Evolutionary conservation across 2,329 filamentous ascomycete species (phyloP).

Genomic region (Nectriaceae sp.): DNA sequence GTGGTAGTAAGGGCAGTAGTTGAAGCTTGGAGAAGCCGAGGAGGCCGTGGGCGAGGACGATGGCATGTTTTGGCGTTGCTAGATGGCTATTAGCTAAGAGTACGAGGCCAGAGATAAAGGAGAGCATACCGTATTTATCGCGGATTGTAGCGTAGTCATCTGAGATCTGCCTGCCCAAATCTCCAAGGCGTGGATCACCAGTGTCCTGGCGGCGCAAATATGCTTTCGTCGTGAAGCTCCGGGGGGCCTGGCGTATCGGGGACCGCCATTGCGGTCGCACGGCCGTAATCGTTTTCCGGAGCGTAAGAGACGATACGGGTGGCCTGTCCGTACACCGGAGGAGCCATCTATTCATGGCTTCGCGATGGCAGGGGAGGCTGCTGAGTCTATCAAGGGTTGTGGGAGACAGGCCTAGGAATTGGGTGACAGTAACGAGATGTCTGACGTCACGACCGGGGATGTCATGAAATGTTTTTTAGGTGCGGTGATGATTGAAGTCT

Average conservation of each 20-base stretch:
- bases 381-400: neutral
- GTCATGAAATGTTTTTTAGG: too few relatives aligned
- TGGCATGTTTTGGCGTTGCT: conserved; percentile 61
- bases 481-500: too few relatives aligned
- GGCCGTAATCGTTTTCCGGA: neutral
- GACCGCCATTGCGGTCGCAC: conserved; percentile 6
- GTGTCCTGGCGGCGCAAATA: conserved; percentile 12
- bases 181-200: conserved; percentile 41
- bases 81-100: conserved; percentile 13
- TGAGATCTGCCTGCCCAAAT: conserved; percentile 44
- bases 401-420: neutral
- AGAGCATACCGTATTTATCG: conserved; percentile 44
- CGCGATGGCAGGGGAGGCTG: neutral
- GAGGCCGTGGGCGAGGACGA: conserved; percentile 67
- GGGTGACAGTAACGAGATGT: neutral
- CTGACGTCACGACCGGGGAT: neutral
- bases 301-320: conserved; percentile 1
- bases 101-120: neutral
- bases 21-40: conserved; percentile 63
- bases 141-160: conserved; percentile 49
- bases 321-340: conserved; percentile 5
- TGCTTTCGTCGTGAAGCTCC: conserved; percentile 14
- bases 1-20: conserved; percentile 52
- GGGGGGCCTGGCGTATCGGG: neutral
- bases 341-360: conserved; percentile 22